Evolutionary conservation across 148 eudicot genomes (phyloP), one percentile per base, ranked within the genome.

Genomic region (Limonium bicolor): DNA sequence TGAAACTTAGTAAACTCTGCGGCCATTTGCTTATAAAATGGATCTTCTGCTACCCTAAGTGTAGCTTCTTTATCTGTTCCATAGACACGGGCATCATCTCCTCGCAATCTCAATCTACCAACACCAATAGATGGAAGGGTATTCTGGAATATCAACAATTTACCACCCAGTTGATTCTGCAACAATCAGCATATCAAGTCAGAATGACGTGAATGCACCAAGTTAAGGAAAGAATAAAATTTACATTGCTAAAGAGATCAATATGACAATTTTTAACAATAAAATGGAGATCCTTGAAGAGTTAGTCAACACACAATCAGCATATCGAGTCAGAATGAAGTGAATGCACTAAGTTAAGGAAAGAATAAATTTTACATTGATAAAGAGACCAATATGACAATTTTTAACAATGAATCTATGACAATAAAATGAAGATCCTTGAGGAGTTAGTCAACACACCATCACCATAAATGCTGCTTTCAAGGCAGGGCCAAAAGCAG

Each of bases 401-500:
- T 23, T 43, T 42, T 24, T 41, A 24, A 41, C 17, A 12, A 22
- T 3, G 25, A 41, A 39, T 21, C 1, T 23, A 8, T 23, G 48
- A 42, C 20, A 46, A 28, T 26, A 32, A 30, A 4, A 7, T 33
- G 16, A 11, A 46, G 24, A 24, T 29, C 27, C 29, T 23, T 25
- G 32, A 41, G 41, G 44, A 14, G 19, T 22, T 46, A 43, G 31
- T 31, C 15, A 47, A 60, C 83, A 36, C 40, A 90, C 99, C 99
- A 90, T 80, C 57, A 90, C 79, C 93, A 80, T 77, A 64, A 56
- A 75, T 37, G 88, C 85, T 35, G 99, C 84, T 69, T 75, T 90
- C 55, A 90, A 88, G 69, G 99, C 95, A 36, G 99, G 99, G 53
- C 99, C 99, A 65, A 90, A 90, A 40, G 99, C 95, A 55, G 99